Evolutionary conservation across 192 early-diverging fungal genomes (phyloP).

Genomic region (Oehlia diaphana): DNA sequence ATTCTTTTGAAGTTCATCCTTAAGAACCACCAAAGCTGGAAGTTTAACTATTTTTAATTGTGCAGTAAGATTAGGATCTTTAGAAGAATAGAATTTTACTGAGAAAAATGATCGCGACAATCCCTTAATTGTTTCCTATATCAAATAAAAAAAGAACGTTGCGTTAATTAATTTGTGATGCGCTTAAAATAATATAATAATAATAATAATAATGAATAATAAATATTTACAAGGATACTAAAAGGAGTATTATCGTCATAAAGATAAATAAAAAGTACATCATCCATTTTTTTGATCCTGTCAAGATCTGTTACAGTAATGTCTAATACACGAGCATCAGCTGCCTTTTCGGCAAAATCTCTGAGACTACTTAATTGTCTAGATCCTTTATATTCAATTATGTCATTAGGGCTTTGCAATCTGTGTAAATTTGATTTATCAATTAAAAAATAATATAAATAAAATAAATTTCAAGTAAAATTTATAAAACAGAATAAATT

Average conservation of each 20-base stretch:
- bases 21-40: constrained; percentile 59
- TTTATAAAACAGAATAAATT: neutral
- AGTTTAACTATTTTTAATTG: constrained; percentile 32
- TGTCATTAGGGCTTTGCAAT: constrained; percentile 37
- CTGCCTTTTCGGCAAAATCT: constrained; percentile 53
- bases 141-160: neutral
- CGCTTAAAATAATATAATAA: no score
- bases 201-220: neutral
- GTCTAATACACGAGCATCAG: constrained; percentile 36
- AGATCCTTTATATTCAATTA: constrained; percentile 41
- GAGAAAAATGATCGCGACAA: constrained; percentile 31
- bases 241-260: constrained; percentile 48
- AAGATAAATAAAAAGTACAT: constrained; percentile 57
- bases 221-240: constrained; percentile 34
- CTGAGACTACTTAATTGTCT: constrained; percentile 53
- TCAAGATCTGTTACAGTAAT: constrained; percentile 41
- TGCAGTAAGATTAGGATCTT: constrained; percentile 32
- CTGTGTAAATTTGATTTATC: constrained; percentile 37
- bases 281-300: constrained; percentile 37
- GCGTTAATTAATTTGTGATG: no score
- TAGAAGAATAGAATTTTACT: constrained; percentile 38
- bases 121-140: constrained; percentile 24
- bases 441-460: neutral
- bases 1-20: constrained; percentile 52
- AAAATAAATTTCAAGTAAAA: neutral